Conservation (phyloP, 2,329 filamentous ascomycete species). For the Meredithiella fracta region DNA sequence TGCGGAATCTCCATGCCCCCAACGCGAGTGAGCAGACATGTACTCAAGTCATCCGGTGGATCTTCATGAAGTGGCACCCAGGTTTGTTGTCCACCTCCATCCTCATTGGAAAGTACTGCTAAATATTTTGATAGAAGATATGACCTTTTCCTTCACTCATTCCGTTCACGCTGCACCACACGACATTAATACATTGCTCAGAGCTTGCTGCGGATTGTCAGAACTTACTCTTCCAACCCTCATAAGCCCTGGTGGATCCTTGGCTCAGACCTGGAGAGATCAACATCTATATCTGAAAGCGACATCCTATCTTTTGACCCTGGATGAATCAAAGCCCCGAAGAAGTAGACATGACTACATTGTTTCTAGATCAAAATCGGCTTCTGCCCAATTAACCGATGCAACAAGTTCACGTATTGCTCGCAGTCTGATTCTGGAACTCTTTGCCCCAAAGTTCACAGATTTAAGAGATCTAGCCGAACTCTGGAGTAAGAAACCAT, state of each 20-base stretch:
- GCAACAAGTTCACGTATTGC: conserved; percentile 24
- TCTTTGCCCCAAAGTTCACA: conserved; percentile 36
- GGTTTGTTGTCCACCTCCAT: conserved; percentile 34
- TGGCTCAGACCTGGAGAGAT: conserved; percentile 32
- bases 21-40: conserved; percentile 50
- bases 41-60: conserved; percentile 63
- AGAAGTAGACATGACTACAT: conserved; percentile 8
- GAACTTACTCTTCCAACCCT: conserved; percentile 19
- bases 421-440: conserved; percentile 36
- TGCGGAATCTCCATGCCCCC: conserved; percentile 50
- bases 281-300: conserved; percentile 28
- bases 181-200: conserved; percentile 53
- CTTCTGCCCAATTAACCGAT: conserved; percentile 18
- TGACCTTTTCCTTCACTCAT: conserved; percentile 47
- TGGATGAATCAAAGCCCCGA: conserved; percentile 22
- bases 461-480: conserved; percentile 31
- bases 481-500: conserved; percentile 29
- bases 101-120: not conserved
- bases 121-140: conserved; percentile 36
- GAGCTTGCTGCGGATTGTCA: conserved; percentile 44
- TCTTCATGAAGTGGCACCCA: conserved; percentile 67
- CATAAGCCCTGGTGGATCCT: conserved; percentile 28
- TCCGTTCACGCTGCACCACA: conserved; percentile 46
- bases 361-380: not conserved
- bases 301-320: conserved; percentile 38